Evolutionary conservation across 2,329 filamentous ascomycete species (phyloP), one percentile per base, ranked within the genome.

Genomic region (Trichophyton simii): DNA sequence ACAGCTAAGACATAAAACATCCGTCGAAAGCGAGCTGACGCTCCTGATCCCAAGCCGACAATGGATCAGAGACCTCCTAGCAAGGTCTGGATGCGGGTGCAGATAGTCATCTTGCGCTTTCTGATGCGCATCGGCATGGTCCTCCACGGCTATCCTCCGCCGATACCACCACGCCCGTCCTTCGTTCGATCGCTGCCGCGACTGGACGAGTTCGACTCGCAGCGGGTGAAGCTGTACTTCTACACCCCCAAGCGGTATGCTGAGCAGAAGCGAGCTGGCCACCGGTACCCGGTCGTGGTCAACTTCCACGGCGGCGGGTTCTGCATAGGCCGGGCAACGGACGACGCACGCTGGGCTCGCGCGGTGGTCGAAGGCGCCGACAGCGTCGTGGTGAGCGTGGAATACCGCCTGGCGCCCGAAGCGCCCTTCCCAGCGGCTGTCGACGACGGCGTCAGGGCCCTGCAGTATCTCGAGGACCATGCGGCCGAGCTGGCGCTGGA

Each of bases 41-140:
- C 5, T 52, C 46, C 11, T 28, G 46, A 31, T 13, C 46, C n/a
- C 8, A 55, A 13, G 11, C 13, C 28, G 28, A 36, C 5, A 8
- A 55, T 55, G 52, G 28, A 55, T 18, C 9, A 54, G n/a, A 15
- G 7, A 55, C 28, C 52, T 11, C 52, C 52, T 20, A 55, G 36
- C 52, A 55, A 36, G 52, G 15, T 18, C 3, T 55, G 52, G 52
- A 55, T 55, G 52, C 80, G 81, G 61, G 66, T 85, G 59, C 81
- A 87, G 70, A 86, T 87, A 55, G 74, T 79, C 31, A 80, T 85
- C 70, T 88, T 85, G 85, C 80, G 87, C 59, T 78, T 81, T 61
- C 76, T 88, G 48, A 87, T 88, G 81, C 78, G 78, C 62, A 79
- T 88, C 61, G 86, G 85, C 68, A 88, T 88, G 85, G 77, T 81